Evolutionary conservation across 352 stramenopile genomes (phyloP).

Genomic region (Plasmopara muralis): DNA sequence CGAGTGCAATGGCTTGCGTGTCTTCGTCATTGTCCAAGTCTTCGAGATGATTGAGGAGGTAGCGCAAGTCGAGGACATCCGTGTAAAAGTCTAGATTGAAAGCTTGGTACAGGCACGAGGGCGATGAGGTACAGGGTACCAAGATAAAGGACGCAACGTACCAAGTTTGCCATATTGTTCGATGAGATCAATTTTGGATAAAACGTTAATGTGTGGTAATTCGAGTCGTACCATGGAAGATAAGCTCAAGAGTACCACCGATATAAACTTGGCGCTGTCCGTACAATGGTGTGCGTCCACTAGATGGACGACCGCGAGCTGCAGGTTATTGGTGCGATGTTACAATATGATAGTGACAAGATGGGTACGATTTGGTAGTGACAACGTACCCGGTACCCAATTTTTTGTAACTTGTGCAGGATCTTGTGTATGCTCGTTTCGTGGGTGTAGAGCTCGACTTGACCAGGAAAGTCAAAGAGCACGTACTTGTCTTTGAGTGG

Average conservation of each 20-base stretch:
- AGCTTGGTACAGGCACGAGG: constrained; percentile 18
- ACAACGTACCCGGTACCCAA: constrained; percentile 65
- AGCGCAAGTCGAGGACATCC: constrained; percentile 78
- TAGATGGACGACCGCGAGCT: constrained; percentile 91
- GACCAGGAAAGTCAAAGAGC: constrained; percentile 98
- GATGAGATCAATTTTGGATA: constrained; percentile 99
- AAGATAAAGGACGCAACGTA: constrained; percentile 12
- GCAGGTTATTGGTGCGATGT: not conserved
- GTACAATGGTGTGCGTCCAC: constrained; percentile 92
- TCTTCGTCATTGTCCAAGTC: constrained; percentile 48
- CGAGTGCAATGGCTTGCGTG: constrained; percentile 32
- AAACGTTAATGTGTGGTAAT: constrained; percentile 97
- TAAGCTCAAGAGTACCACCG: constrained; percentile 93
- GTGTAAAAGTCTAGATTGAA: constrained; percentile 89
- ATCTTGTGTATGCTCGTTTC: constrained; percentile 95
- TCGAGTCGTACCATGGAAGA: constrained; percentile 97
- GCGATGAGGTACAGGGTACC: too few species aligned
- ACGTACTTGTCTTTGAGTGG: constrained; percentile 91
- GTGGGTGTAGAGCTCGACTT: constrained; percentile 99
- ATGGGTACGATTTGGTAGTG: not conserved
- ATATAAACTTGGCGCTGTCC: constrained; percentile 97
- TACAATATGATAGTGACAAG: not conserved
- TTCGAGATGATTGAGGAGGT: constrained; percentile 73
- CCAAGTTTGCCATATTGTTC: constrained; percentile 85
- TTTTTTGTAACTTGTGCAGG: constrained; percentile 90